Conservation (phyloP, 345 rosid genomes). For the Acer saccharum region DNA sequence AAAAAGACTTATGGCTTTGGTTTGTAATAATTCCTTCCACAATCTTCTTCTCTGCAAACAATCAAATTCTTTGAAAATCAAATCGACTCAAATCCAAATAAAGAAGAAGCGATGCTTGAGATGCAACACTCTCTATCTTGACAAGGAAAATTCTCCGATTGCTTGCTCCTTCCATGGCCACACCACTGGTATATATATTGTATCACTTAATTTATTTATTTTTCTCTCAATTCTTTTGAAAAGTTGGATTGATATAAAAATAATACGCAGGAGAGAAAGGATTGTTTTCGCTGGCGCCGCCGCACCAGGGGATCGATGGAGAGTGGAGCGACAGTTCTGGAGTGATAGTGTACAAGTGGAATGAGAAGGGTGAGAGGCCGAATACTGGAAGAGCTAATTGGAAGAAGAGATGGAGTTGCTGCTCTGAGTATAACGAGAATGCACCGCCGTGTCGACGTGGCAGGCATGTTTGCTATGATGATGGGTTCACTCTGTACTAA, state of each 20-base stretch:
- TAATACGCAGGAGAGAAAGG: constrained; percentile 52
- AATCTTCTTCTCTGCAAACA: constrained; percentile 4
- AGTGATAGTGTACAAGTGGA: constrained; percentile 64
- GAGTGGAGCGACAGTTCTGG: constrained; percentile 62
- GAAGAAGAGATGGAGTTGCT: constrained; percentile 66
- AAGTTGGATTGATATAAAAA: too few relatives aligned
- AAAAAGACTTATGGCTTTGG: constrained; percentile 10
- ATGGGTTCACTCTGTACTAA: constrained; percentile 53
- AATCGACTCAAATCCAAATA: constrained; percentile 20
- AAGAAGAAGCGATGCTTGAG: constrained; percentile 56
- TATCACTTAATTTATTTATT: too few relatives aligned
- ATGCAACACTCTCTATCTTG: constrained; percentile 46
- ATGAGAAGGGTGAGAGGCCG: constrained; percentile 47
- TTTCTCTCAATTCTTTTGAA: too few relatives aligned
- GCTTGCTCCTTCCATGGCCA: constrained; percentile 69
- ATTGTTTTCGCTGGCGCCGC: constrained; percentile 54
- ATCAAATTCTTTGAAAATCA: constrained; percentile 5
- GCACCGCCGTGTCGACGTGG: constrained; percentile 57
- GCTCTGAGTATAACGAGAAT: constrained; percentile 49
- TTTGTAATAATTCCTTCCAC: constrained; percentile 2
- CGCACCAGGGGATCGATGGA: constrained; percentile 69
- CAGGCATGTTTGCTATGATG: constrained; percentile 61
- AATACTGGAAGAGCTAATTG: constrained; percentile 52
- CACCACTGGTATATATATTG: constrained; percentile 39
- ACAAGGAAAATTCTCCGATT: constrained; percentile 46